Evolutionary conservation across 805 yeast genomes (phyloP).

Genomic region (Pichia membranifaciens): DNA sequence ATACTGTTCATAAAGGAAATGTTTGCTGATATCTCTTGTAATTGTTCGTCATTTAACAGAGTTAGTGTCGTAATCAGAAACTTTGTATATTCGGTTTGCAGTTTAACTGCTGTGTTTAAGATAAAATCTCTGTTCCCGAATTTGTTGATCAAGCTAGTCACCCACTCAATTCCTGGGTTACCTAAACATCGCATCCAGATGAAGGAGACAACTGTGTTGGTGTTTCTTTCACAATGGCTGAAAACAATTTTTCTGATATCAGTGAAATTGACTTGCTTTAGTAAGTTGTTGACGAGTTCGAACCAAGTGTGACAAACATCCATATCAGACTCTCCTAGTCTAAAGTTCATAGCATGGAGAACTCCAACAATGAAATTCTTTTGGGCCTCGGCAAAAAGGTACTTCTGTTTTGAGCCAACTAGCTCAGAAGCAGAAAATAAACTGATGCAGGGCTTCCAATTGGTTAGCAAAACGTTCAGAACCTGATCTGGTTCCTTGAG

Average conservation of each 20-base stretch:
- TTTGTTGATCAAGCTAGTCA: slow-evolving; percentile 7
- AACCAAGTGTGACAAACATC: neutral
- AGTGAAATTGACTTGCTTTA: neutral
- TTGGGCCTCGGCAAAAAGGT: neutral
- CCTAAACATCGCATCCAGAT: slow-evolving; percentile 6
- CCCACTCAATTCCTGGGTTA: neutral
- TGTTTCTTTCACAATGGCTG: slow-evolving; percentile 1
- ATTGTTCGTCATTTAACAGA: slow-evolving; percentile 19
- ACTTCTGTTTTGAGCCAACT: neutral
- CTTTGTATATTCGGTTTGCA: slow-evolving; percentile 46
- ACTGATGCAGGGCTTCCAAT: slow-evolving; percentile 4
- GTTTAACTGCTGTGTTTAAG: slow-evolving; percentile 30
- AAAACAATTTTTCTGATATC: neutral
- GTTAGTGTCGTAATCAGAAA: slow-evolving; percentile 36
- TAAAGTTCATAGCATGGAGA: neutral
- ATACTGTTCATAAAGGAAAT: slow-evolving; percentile 42
- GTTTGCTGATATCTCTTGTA: slow-evolving; percentile 31
- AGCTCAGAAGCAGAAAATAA: neutral
- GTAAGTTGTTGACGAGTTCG: neutral
- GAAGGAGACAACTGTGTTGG: neutral
- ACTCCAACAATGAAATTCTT: neutral
- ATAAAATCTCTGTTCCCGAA: slow-evolving; percentile 25
- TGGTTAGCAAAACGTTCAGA: neutral
- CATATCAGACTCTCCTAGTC: neutral
- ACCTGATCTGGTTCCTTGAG: neutral